Evolutionary conservation across 805 yeast genomes (phyloP).

Genomic region (Candida insectalens): DNA sequence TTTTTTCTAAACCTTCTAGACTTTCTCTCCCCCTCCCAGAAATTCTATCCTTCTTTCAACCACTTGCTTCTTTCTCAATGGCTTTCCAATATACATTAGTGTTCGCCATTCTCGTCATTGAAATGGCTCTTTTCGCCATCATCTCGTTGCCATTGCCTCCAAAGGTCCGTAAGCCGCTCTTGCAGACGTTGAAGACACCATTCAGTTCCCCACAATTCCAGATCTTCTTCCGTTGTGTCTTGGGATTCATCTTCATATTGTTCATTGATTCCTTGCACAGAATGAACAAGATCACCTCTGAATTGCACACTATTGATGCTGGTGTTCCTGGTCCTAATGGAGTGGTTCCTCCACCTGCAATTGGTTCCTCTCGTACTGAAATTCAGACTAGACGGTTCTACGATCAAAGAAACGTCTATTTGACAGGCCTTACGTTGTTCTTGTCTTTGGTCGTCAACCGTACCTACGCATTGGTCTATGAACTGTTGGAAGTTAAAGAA

Average conservation of each 20-base stretch:
- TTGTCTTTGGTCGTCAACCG: slow-evolving; percentile 77
- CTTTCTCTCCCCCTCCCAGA: no score
- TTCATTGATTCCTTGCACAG: slow-evolving; percentile 86
- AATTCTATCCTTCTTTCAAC: no score
- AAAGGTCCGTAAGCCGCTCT: slow-evolving; percentile 54
- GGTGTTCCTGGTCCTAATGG: no score
- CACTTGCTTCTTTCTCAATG: slow-evolving; percentile 11
- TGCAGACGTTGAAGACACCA: slow-evolving; percentile 55
- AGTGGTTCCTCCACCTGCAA: slow-evolving; percentile 9
- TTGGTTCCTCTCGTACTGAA: slow-evolving; percentile 54
- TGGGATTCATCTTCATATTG: slow-evolving; percentile 74
- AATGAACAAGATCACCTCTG: slow-evolving; percentile 59
- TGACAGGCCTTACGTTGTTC: slow-evolving; percentile 92
- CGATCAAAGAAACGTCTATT: slow-evolving; percentile 92
- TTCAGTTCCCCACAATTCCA: slow-evolving; percentile 64
- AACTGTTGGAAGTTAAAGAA: slow-evolving; percentile 57
- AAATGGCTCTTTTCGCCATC: slow-evolving; percentile 68
- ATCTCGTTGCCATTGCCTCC: slow-evolving; percentile 85
- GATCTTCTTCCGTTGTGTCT: slow-evolving; percentile 68
- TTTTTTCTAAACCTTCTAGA: no score
- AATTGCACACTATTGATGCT: slow-evolving; percentile 30
- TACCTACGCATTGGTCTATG: slow-evolving; percentile 73
- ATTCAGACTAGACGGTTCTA: slow-evolving; percentile 86
- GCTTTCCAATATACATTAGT: slow-evolving; percentile 28
- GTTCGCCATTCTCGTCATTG: slow-evolving; percentile 67